phyloP scores from a whole-genome alignment of 495 filamentous ascomycete species.

The Neurospora pannonica region DNA sequence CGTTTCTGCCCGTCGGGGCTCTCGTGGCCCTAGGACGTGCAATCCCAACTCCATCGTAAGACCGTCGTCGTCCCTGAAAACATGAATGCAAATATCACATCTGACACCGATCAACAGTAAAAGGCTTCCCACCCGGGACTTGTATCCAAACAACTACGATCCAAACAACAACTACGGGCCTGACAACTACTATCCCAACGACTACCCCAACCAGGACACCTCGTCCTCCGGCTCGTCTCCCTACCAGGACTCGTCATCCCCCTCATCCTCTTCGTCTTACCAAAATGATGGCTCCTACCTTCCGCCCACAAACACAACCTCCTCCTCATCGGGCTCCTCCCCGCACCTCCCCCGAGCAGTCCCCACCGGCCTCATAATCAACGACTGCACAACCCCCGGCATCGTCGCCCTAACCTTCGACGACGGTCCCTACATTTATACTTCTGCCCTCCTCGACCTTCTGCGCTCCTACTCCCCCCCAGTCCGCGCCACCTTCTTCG shows the following conservation, averaged over 20 bases:
- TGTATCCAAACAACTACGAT: neutral
- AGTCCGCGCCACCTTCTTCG: conserved; percentile 61
- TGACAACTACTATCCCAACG: neutral
- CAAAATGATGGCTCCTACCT: neutral
- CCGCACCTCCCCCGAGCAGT: conserved; percentile 5
- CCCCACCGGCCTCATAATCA: conserved; percentile 32
- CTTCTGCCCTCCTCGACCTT: conserved; percentile 17
- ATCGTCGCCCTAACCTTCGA: conserved; percentile 35
- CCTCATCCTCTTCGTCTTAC: neutral
- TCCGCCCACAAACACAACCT: conserved; percentile 1
- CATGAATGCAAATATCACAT: neutral
- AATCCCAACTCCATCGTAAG: neutral
- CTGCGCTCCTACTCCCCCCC: conserved; percentile 30
- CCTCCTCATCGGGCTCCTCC: neutral
- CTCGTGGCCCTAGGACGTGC: neutral
- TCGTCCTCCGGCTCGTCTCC: neutral
- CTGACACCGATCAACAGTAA: neutral
- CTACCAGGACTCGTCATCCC: neutral
- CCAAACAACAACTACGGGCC: neutral
- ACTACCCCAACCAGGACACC: neutral
- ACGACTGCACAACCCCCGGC: conserved; percentile 46
- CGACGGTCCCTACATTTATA: conserved; percentile 34
- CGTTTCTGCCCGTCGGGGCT: neutral
- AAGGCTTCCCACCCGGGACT: neutral
- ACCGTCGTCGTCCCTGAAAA: neutral